Conservation (phyloP, 352 stramenopile species). For the Pelagophyceae sp. region DNA sequence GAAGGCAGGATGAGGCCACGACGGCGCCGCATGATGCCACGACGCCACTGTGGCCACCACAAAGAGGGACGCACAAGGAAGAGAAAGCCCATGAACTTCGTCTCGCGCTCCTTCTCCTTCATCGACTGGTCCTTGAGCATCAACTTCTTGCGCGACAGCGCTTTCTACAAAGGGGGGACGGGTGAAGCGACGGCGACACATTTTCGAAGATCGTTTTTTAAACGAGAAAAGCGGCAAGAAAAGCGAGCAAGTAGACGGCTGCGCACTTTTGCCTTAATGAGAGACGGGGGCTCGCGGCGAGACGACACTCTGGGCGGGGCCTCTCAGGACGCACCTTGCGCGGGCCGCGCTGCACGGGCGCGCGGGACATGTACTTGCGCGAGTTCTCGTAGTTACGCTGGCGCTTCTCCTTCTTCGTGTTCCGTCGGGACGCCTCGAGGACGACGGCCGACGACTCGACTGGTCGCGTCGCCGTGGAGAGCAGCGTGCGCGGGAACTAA, state of each 20-base stretch:
- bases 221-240: too few species aligned
- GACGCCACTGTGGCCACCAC: background rate
- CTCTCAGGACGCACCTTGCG: background rate
- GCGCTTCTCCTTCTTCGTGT: constrained; percentile 21
- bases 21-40: background rate
- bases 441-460: background rate
- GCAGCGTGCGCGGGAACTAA: background rate
- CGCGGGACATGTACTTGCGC: constrained; percentile 10
- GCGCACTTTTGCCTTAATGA: too few species aligned
- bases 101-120: constrained; percentile 16
- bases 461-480: background rate
- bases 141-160: constrained; percentile 7
- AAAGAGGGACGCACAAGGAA: background rate
- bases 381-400: constrained; percentile 17
- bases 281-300: too few species aligned
- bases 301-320: too few species aligned
- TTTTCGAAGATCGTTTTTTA: too few species aligned
- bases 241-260: too few species aligned
- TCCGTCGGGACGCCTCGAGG: constrained; percentile 2
- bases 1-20: background rate
- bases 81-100: constrained; percentile 4
- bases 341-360: background rate
- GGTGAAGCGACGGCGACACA: too few species aligned
- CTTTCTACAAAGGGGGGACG: background rate
- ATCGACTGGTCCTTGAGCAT: constrained; percentile 10